phyloP scores from a whole-genome alignment of 2,329 filamentous ascomycete genomes.

The Paecilomyces niveus region DNA sequence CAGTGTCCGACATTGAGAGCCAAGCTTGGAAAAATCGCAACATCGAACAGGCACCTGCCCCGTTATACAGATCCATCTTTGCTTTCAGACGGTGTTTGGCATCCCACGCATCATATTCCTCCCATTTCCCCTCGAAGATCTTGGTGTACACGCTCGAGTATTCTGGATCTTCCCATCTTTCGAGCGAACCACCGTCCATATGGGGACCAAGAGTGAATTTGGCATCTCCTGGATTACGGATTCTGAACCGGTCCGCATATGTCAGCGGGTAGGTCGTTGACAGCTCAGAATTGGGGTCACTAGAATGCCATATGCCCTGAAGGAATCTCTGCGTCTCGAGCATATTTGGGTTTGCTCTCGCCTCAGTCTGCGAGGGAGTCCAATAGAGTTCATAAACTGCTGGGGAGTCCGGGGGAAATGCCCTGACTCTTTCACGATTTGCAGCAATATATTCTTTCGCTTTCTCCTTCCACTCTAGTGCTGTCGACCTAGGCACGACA shows the following conservation, averaged over 20 bases:
- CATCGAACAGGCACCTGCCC: conserved; percentile 73
- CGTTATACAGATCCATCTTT: conserved; percentile 69
- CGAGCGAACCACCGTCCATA: conserved; percentile 65
- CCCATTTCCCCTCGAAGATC: conserved; percentile 70
- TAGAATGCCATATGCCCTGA: conserved; percentile 58
- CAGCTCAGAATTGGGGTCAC: conserved; percentile 39
- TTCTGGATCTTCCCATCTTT: conserved; percentile 65
- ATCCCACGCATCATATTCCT: conserved; percentile 77
- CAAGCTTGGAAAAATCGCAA: conserved; percentile 89
- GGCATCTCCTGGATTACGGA: conserved; percentile 63
- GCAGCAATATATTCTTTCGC: conserved; percentile 57
- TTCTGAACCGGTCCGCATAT: conserved; percentile 67
- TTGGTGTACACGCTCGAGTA: conserved; percentile 68
- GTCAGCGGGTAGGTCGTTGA: conserved; percentile 54
- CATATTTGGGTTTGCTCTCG: conserved; percentile 60
- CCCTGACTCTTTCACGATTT: conserved; percentile 49
- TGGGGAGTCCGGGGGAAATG: conserved; percentile 59
- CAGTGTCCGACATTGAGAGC: conserved; percentile 67
- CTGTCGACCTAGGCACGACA: conserved; percentile 57
- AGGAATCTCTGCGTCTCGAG: conserved; percentile 55
- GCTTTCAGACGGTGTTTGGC: conserved; percentile 61
- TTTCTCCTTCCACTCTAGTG: conserved; percentile 57
- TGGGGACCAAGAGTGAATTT: conserved; percentile 67
- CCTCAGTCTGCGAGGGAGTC: conserved; percentile 56
- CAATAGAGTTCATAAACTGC: conserved; percentile 61